Evolutionary conservation across 305 asterid species (phyloP).

Genomic region (Stenogyne calaminthoides): DNA sequence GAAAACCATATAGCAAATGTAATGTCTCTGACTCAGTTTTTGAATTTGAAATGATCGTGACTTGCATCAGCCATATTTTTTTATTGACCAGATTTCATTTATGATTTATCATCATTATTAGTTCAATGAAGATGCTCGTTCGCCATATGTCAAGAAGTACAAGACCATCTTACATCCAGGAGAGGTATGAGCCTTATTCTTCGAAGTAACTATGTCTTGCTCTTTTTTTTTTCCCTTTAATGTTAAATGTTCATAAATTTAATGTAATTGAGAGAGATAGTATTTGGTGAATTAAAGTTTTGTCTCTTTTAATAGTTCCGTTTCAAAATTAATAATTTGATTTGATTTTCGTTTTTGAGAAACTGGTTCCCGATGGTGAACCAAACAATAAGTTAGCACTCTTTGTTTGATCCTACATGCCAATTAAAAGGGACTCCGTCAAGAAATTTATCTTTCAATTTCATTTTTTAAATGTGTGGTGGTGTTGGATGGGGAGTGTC

Average conservation of each 20-base stretch:
- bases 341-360: conserved; percentile 5
- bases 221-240: not conserved
- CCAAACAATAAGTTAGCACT: not conserved
- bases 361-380: not conserved
- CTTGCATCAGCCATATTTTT: conserved; percentile 2
- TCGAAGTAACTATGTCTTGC: conserved; percentile 3
- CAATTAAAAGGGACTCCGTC: not conserved
- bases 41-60: not conserved
- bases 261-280: not conserved
- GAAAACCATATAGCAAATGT: conserved; percentile 85
- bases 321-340: not conserved
- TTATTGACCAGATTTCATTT: conserved; percentile 24
- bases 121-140: conserved; percentile 97
- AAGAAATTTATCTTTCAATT: not conserved
- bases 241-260: not conserved
- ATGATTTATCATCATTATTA: conserved; percentile 33
- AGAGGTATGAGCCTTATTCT: conserved; percentile 61
- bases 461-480: not conserved
- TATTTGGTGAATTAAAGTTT: not conserved
- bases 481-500: not conserved
- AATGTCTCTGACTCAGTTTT: conserved; percentile 21
- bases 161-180: conserved; percentile 97
- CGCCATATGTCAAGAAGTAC: conserved; percentile 90
- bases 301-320: not conserved
- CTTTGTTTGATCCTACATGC: not conserved